phyloP scores from a whole-genome alignment of 345 rosid genomes.

The Citrus glauca region DNA sequence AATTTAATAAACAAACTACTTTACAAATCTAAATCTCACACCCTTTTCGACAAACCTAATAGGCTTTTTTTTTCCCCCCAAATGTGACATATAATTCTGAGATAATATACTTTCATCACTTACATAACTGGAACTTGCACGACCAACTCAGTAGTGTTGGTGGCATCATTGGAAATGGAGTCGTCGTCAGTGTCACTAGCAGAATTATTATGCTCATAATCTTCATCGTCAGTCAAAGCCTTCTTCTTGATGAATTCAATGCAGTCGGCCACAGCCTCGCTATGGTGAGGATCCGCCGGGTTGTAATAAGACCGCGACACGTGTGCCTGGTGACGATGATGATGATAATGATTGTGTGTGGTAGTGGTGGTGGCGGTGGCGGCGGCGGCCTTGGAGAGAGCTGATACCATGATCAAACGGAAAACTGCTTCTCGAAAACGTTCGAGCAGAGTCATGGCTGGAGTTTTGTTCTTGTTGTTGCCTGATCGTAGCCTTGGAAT shows the following conservation, averaged over 20 bases:
- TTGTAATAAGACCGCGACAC: slow-evolving; percentile 6
- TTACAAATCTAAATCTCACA: neutral
- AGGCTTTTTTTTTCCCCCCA: neutral
- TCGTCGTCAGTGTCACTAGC: no score
- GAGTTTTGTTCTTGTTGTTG: slow-evolving; percentile 24
- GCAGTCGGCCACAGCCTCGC: slow-evolving; percentile 76
- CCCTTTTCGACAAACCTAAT: neutral
- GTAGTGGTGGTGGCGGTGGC: neutral
- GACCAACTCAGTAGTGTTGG: slow-evolving; percentile 13
- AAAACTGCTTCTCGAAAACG: slow-evolving; percentile 60
- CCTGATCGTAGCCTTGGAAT: slow-evolving; percentile 38
- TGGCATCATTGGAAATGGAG: no score
- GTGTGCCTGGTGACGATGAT: neutral
- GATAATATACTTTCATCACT: neutral
- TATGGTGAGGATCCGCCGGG: slow-evolving; percentile 43
- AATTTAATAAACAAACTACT: no score
- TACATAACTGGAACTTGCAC: neutral
- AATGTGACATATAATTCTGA: neutral
- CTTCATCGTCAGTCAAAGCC: slow-evolving; percentile 9
- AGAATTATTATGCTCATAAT: neutral
- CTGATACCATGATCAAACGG: slow-evolving; percentile 69
- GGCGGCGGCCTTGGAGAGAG: slow-evolving; percentile 40
- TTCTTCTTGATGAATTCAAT: slow-evolving; percentile 79
- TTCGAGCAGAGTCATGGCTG: slow-evolving; percentile 40
- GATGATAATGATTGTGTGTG: no score